phyloP scores from a whole-genome alignment of 768 basidiomycete genomes.

The Leccinum rimulosum region DNA sequence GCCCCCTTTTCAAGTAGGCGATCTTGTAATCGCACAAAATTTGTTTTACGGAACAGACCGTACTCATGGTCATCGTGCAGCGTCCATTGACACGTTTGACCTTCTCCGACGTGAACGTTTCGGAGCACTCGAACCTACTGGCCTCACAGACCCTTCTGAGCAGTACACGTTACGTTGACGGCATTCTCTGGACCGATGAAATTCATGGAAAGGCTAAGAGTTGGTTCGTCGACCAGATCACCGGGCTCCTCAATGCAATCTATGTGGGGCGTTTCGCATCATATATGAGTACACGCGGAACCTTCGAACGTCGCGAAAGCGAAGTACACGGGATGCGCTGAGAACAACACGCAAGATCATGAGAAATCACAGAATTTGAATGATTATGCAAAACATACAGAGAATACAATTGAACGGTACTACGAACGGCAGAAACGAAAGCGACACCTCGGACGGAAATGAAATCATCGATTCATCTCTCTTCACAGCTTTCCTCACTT shows the following conservation, averaged over 20 bases:
- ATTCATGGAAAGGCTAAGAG: constrained; percentile 31
- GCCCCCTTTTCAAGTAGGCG: too few species aligned
- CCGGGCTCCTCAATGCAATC: constrained; percentile 60
- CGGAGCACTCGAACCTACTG: constrained; percentile 69
- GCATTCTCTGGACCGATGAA: constrained; percentile 70
- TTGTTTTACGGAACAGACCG: constrained; percentile 29
- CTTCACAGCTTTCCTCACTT: too few species aligned
- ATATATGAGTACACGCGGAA: constrained; percentile 64
- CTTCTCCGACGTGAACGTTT: constrained; percentile 81
- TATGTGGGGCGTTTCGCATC: constrained; percentile 81
- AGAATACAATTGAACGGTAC: too few species aligned
- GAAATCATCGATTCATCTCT: too few species aligned
- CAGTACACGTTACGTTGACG: constrained; percentile 64
- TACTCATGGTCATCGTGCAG: constrained; percentile 82
- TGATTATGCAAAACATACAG: too few species aligned
- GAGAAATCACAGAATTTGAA: too few species aligned
- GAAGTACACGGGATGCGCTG: too few species aligned
- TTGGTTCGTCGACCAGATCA: constrained; percentile 74
- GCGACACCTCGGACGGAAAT: too few species aligned
- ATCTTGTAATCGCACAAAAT: too few species aligned
- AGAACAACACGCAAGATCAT: too few species aligned
- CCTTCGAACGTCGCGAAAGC: too few species aligned
- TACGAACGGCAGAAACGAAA: too few species aligned
- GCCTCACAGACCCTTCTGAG: constrained; percentile 51
- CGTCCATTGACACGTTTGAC: constrained; percentile 84